A percentile compares a stretch with the other conserved stretches of the same genome.
These are phyloP conservation scores for Mimosa pudica DNA, from an alignment of 306 rosid species.

Conservation along the genomic window DNA sequence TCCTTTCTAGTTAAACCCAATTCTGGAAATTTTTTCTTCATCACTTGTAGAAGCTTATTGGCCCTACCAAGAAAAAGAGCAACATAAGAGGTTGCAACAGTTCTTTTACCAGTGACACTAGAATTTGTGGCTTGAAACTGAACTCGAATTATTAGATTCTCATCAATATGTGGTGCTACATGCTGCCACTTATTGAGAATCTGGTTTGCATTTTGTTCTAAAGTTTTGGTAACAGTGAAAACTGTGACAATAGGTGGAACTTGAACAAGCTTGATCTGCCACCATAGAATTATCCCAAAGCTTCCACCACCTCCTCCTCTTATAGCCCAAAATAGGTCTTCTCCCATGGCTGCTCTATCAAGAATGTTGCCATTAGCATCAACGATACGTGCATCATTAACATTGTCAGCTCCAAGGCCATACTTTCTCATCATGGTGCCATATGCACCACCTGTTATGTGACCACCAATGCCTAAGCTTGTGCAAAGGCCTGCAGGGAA, in stretches of 20 bases:
- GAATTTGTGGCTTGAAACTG: conserved; percentile 27
- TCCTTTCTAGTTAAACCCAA: conserved; percentile 51
- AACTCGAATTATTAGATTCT: conserved; percentile 49
- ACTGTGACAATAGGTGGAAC: conserved; percentile 65
- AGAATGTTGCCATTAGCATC: conserved; percentile 57
- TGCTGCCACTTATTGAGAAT: conserved; percentile 60
- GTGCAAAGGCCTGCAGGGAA: conserved; percentile 68
- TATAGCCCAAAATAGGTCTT: conserved; percentile 71
- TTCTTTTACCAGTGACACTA: conserved; percentile 35
- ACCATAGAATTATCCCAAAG: conserved; percentile 59
- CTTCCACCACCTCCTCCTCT: conserved; percentile 75
- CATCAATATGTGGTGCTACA: conserved; percentile 46
- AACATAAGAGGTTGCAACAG: conserved; percentile 34
- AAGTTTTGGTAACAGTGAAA: conserved; percentile 42
- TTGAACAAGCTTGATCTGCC: conserved; percentile 60
- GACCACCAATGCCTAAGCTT: conserved; percentile 65
- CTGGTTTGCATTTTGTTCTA: conserved; percentile 50
- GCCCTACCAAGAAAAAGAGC: conserved; percentile 56
- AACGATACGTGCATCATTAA: conserved; percentile 54
- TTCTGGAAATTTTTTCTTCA: conserved; percentile 57
- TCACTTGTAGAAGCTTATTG: conserved; percentile 36
- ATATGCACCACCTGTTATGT: conserved; percentile 71
- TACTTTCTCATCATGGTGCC: conserved; percentile 60
- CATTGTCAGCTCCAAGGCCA: conserved; percentile 66
- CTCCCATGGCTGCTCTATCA: conserved; percentile 62